These are phyloP conservation scores for Aspergillus clavatus DNA, from an alignment of 2,329 filamentous ascomycete species.

Conservation along the genomic window DNA sequence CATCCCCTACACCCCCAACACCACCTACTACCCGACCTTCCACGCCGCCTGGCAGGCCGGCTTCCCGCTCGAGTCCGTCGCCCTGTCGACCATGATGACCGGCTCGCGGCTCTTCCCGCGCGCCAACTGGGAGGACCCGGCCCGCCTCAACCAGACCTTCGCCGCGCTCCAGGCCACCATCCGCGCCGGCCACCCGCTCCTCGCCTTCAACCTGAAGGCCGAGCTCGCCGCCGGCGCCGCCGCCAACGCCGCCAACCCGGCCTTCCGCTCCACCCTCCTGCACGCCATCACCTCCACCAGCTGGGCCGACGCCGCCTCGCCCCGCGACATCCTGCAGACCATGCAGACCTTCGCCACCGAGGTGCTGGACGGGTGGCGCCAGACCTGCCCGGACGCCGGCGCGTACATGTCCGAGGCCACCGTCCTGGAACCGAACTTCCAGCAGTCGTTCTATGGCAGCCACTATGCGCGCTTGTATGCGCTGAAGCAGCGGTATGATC, in stretches of 20 bases:
- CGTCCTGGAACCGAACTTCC: slow-evolving; percentile 34
- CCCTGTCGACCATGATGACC: slow-evolving; percentile 18
- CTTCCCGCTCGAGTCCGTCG: slow-evolving; percentile 25
- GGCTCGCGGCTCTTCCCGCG: slow-evolving; percentile 34
- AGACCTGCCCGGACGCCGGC: slow-evolving; percentile 20
- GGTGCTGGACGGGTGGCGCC: slow-evolving; percentile 21
- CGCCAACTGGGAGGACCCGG: slow-evolving; percentile 26
- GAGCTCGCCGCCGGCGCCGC: slow-evolving; percentile 17
- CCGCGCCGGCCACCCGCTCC: slow-evolving; percentile 22
- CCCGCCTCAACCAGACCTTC: slow-evolving; percentile 27
- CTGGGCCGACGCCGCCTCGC: slow-evolving; percentile 23
- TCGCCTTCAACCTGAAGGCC: slow-evolving; percentile 33
- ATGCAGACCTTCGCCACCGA: slow-evolving; percentile 21
- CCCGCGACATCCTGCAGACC: slow-evolving; percentile 32
- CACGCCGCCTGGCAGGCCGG: slow-evolving; percentile 24
- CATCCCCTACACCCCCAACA: slow-evolving; percentile 21
- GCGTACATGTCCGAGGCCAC: slow-evolving; percentile 48
- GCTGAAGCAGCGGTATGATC: slow-evolving; percentile 53
- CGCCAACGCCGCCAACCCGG: slow-evolving; percentile 21
- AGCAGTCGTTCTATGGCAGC: slow-evolving; percentile 27
- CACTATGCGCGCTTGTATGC: slow-evolving; percentile 24
- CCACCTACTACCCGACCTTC: slow-evolving; percentile 26
- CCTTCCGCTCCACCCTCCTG: slow-evolving; percentile 22
- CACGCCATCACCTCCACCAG: slow-evolving; percentile 23
- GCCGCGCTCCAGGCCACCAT: slow-evolving; percentile 20